These are phyloP conservation scores for Vitis riparia DNA, from an alignment of 164 flowering plant species.

Conservation along the genomic window DNA sequence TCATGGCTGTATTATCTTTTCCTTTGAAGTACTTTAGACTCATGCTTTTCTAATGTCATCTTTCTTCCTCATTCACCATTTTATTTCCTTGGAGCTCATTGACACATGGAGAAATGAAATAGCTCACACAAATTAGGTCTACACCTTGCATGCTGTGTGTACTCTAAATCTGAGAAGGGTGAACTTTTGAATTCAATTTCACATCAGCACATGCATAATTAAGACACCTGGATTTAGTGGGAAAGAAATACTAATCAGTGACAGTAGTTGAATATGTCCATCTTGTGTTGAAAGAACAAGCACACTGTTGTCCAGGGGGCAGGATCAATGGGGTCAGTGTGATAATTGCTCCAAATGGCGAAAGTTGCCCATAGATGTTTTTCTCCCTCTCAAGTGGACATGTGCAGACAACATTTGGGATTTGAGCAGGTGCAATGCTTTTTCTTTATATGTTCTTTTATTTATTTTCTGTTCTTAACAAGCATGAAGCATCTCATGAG, in stretches of 20 bases:
- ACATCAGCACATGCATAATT: not conserved
- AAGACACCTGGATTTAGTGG: not conserved
- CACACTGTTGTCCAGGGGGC: conserved; percentile 46
- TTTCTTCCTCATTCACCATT: not conserved
- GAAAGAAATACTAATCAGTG: not conserved
- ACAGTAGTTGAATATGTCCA: not conserved
- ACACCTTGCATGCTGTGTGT: not conserved
- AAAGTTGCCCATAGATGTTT: conserved; percentile 73
- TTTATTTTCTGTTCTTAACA: not conserved
- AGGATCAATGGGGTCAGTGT: conserved; percentile 95
- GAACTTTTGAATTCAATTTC: not conserved
- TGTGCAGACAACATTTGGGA: conserved; percentile 89
- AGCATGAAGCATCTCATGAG: not conserved
- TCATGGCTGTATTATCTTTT: no score
- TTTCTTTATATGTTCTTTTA: not conserved
- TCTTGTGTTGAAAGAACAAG: conserved; percentile 1
- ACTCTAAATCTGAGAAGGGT: not conserved
- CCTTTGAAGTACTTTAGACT: not conserved
- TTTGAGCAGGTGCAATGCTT: conserved; percentile 51
- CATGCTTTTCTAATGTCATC: not conserved
- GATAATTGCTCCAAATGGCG: conserved; percentile 93
- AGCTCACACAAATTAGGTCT: not conserved
- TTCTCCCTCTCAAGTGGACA: conserved; percentile 81
- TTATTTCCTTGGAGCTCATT: not conserved
- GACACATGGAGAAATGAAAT: not conserved